Conservation (phyloP, 2,329 filamentous ascomycete genomes). For the Aspergillus arachidicola region DNA sequence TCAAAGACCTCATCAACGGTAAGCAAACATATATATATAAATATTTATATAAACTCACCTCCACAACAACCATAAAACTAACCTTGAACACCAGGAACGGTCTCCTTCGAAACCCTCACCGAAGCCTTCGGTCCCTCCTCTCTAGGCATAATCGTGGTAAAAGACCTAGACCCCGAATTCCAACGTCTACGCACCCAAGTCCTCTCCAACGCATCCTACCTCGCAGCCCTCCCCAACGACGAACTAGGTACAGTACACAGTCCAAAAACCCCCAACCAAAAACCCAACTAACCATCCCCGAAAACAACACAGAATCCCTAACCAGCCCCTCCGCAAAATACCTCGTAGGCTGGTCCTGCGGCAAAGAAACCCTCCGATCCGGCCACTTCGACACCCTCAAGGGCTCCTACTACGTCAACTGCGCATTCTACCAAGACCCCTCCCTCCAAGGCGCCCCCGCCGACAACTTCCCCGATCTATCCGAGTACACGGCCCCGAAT, state of each 20-base stretch:
- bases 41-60: neutral
- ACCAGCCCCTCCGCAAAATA: conserved; percentile 56
- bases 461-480: conserved; percentile 58
- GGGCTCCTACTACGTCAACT: conserved; percentile 67
- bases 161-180: conserved; percentile 76
- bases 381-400: conserved; percentile 65
- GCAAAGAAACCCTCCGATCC: conserved; percentile 64
- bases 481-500: conserved; percentile 88
- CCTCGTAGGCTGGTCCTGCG: conserved; percentile 66
- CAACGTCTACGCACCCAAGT: conserved; percentile 69
- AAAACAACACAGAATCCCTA: conserved; percentile 38
- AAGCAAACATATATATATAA: neutral
- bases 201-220: conserved; percentile 84
- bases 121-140: conserved; percentile 88
- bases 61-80: neutral
- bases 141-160: conserved; percentile 90
- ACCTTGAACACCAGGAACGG: conserved; percentile 30
- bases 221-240: conserved; percentile 74
- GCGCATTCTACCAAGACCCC: conserved; percentile 54
- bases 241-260: conserved; percentile 62
- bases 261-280: neutral
- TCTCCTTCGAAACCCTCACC: conserved; percentile 49
- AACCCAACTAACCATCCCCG: conserved; percentile 46
- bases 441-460: conserved; percentile 40
- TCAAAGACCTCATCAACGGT: conserved; percentile 53